Percentiles rank a stretch among this genome's conserved stretches.
These are phyloP conservation scores for Marchantia polymorpha DNA, from an alignment of 225 moss, liverwort and hornwort genomes.

Conservation along the genomic window DNA sequence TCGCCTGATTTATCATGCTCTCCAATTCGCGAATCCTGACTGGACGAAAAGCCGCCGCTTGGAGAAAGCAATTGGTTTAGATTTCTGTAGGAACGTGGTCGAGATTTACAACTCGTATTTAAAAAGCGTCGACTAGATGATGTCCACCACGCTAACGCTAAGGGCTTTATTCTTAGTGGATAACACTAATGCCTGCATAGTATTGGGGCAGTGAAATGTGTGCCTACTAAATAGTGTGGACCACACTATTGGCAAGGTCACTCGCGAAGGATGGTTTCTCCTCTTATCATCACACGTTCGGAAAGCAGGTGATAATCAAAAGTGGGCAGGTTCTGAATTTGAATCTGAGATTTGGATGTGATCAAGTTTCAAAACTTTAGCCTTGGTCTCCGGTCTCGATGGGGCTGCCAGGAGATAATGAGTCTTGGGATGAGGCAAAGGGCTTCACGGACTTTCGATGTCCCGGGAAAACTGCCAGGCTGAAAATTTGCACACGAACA, in stretches of 20 bases:
- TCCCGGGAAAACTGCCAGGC: not conserved
- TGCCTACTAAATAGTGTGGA: not conserved
- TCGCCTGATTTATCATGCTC: too few species aligned
- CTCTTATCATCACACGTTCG: too few species aligned
- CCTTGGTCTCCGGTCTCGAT: slow-evolving; percentile 2
- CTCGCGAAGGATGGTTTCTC: not conserved
- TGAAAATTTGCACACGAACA: not conserved
- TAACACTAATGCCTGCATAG: not conserved
- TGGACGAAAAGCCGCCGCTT: too few species aligned
- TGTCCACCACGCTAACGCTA: too few species aligned
- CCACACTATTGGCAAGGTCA: not conserved
- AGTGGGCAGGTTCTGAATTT: not conserved
- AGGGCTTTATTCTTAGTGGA: not conserved
- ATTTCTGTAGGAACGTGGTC: too few species aligned
- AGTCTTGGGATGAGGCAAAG: not conserved
- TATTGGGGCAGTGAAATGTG: not conserved
- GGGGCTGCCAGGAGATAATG: slow-evolving; percentile 3
- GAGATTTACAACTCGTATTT: too few species aligned
- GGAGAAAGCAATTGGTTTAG: too few species aligned
- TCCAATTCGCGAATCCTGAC: too few species aligned
- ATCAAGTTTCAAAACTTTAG: not conserved
- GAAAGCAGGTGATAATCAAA: not conserved
- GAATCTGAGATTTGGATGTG: not conserved
- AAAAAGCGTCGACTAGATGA: too few species aligned
- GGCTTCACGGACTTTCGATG: not conserved